Evolutionary conservation across 2,329 filamentous ascomycete genomes (phyloP).

Genomic region (Corynespora cassiicola): DNA sequence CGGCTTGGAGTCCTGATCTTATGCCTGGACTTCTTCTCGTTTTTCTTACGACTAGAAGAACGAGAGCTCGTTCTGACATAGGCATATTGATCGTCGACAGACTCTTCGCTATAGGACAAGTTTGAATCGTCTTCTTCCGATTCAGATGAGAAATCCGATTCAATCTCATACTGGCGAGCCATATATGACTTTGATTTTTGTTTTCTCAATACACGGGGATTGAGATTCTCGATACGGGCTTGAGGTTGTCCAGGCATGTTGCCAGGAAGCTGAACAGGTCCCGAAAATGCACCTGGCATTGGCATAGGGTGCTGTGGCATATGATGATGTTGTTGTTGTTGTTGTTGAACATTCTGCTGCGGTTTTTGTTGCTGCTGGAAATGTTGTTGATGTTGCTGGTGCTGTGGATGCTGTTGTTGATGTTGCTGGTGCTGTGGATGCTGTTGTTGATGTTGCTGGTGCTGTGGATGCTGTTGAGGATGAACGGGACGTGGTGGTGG

Average conservation of each 20-base stretch:
- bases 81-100: too few relatives aligned
- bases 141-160: slow-evolving; percentile 15
- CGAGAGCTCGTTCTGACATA: too few relatives aligned
- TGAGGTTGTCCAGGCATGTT: slow-evolving; percentile 13
- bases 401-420: slow-evolving; percentile 2
- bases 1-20: too few relatives aligned
- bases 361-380: neutral
- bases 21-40: too few relatives aligned
- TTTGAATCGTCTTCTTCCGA: slow-evolving; percentile 23
- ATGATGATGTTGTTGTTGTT: neutral
- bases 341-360: neutral
- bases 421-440: neutral
- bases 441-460: neutral
- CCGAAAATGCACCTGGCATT: slow-evolving; percentile 27
- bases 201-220: slow-evolving; percentile 13
- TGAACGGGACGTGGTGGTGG: slow-evolving; percentile 2
- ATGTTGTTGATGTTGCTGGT: neutral
- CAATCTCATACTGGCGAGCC: too few relatives aligned
- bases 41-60: too few relatives aligned
- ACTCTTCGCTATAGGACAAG: too few relatives aligned
- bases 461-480: slow-evolving; percentile 1
- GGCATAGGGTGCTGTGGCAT: slow-evolving; percentile 7
- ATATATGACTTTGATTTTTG: slow-evolving; percentile 26
- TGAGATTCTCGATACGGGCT: slow-evolving; percentile 10
- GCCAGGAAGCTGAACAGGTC: slow-evolving; percentile 3